phyloP scores from a whole-genome alignment of 139 green algal species.

The Chlorella ohadii region DNA sequence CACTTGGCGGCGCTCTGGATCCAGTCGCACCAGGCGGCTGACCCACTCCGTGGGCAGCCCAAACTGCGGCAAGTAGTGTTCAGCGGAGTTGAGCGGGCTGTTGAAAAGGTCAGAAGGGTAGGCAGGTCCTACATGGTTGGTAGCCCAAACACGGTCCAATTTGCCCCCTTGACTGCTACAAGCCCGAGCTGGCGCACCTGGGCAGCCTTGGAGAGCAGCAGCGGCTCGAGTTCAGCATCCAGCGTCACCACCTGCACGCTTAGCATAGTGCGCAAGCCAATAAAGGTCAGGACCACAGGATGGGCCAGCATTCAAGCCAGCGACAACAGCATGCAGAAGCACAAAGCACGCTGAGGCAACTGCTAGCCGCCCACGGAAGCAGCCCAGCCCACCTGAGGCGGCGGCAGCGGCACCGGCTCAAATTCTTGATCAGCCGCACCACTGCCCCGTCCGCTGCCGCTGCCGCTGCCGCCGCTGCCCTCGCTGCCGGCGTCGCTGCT shows the following conservation, averaged over 20 bases:
- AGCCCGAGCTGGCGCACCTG: conserved; percentile 33
- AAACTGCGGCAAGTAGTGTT: conserved; percentile 45
- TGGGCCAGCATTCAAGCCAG: no score
- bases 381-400: background rate
- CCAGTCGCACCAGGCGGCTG: conserved; percentile 63
- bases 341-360: no score
- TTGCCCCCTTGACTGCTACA: no score
- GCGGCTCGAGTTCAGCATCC: conserved; percentile 81
- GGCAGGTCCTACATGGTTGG: no score
- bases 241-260: conserved; percentile 57
- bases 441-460: background rate
- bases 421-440: background rate
- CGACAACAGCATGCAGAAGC: no score
- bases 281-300: no score
- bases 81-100: no score
- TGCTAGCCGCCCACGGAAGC: background rate
- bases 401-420: no score
- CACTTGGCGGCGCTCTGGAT: conserved; percentile 82
- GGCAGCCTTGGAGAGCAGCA: conserved; percentile 85
- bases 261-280: no score
- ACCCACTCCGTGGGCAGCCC: conserved; percentile 79
- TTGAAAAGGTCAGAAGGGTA: no score
- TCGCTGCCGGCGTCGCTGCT: background rate
- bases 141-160: no score
- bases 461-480: background rate